Evolutionary conservation across 768 basidiomycete species (phyloP).

Genomic region (Terana coerulea): DNA sequence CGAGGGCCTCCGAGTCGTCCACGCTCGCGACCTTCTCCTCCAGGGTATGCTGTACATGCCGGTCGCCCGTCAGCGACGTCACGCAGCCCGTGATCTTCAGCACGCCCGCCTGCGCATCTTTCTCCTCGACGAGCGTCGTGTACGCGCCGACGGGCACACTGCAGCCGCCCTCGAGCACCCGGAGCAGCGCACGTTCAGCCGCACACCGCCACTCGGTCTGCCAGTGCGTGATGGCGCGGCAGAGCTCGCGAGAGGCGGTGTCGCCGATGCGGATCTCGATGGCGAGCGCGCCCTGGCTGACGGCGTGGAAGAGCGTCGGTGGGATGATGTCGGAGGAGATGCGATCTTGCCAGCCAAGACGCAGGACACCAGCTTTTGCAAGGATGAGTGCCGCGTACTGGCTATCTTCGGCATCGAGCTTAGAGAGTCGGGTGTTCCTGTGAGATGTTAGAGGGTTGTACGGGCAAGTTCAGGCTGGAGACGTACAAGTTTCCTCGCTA

Average conservation of each 20-base stretch:
- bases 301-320: slow-evolving; percentile 80
- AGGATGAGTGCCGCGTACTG: slow-evolving; percentile 88
- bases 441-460: not conserved
- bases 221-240: slow-evolving; percentile 69
- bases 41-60: slow-evolving; percentile 67
- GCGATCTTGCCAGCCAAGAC: slow-evolving; percentile 70
- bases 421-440: slow-evolving; percentile 86
- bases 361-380: slow-evolving; percentile 87
- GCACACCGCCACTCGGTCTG: slow-evolving; percentile 71
- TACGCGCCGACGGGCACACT: slow-evolving; percentile 91
- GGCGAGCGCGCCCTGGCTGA: slow-evolving; percentile 90
- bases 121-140: slow-evolving; percentile 41
- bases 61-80: slow-evolving; percentile 72
- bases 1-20: slow-evolving; percentile 66
- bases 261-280: slow-evolving; percentile 80
- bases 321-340: slow-evolving; percentile 70
- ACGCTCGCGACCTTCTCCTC: slow-evolving; percentile 45
- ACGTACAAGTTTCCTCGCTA: slow-evolving; percentile 87
- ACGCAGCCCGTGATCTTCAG: slow-evolving; percentile 78
- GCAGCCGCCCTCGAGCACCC: slow-evolving; percentile 94
- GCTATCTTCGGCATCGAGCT: slow-evolving; percentile 81
- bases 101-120: slow-evolving; percentile 20
- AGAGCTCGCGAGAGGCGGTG: slow-evolving; percentile 53
- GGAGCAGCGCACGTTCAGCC: slow-evolving; percentile 85
- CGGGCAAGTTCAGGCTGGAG: no score